These are phyloP conservation scores for Talaromyces marneffei DNA, from an alignment of 2,329 filamentous ascomycete genomes.

Conservation along the genomic window DNA sequence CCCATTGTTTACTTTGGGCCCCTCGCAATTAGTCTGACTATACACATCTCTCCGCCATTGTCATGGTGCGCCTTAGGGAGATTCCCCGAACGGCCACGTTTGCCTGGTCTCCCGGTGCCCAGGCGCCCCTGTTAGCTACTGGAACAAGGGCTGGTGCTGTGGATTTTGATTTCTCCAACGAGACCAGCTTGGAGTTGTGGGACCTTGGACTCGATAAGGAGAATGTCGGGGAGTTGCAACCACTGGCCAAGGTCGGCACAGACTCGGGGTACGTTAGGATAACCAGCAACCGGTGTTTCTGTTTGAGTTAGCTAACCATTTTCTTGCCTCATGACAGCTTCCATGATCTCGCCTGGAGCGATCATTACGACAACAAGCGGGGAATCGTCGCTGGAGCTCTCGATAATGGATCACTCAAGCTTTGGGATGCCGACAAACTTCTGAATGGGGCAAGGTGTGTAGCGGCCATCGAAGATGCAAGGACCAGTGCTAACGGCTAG, in stretches of 20 bases:
- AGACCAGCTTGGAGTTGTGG: slow-evolving; percentile 95
- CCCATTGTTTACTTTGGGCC: slow-evolving; percentile 12
- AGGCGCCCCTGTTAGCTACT: slow-evolving; percentile 77
- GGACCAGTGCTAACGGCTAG: slow-evolving; percentile 12
- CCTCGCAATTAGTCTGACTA: slow-evolving; percentile 18
- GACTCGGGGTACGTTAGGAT: slow-evolving; percentile 68
- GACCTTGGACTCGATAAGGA: slow-evolving; percentile 74
- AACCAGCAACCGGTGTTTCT: background rate
- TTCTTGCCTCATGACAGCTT: slow-evolving; percentile 56
- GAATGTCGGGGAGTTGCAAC: slow-evolving; percentile 75
- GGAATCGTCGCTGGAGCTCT: slow-evolving; percentile 93
- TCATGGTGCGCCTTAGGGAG: slow-evolving; percentile 93
- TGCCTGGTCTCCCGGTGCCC: slow-evolving; percentile 82
- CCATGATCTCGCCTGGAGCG: slow-evolving; percentile 93
- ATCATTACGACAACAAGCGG: slow-evolving; percentile 68
- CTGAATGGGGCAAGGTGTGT: slow-evolving; percentile 47
- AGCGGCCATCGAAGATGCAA: background rate
- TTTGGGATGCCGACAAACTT: slow-evolving; percentile 82
- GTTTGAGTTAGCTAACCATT: background rate
- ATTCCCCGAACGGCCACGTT: slow-evolving; percentile 96
- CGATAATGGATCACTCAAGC: slow-evolving; percentile 85
- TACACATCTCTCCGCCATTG: slow-evolving; percentile 24
- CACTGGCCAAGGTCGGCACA: slow-evolving; percentile 73
- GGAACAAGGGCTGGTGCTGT: slow-evolving; percentile 93
- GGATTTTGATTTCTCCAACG: slow-evolving; percentile 94